These are phyloP conservation scores for Tylopilus rubrobrunneus DNA, from an alignment of 768 basidiomycete species.

Conservation along the genomic window DNA sequence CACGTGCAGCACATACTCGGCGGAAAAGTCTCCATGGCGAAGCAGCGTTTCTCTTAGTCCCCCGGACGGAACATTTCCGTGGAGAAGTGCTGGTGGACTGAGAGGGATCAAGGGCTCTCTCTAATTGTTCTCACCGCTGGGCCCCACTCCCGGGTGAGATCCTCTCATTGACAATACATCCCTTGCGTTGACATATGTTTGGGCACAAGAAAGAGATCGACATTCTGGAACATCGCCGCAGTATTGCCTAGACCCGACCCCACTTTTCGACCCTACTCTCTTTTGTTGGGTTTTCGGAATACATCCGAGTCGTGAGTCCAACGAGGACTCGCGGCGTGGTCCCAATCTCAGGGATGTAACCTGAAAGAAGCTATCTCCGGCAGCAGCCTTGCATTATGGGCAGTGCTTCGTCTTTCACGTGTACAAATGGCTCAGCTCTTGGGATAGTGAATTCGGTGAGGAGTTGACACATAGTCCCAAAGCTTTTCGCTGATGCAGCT, in stretches of 20 bases:
- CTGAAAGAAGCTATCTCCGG: constrained; percentile 63
- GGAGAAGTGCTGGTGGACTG: constrained; percentile 70
- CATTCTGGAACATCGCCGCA: constrained; percentile 59
- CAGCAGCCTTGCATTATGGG: constrained; percentile 8
- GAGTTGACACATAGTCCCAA: background rate
- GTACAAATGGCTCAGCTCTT: constrained; percentile 66
- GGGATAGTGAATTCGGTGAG: constrained; percentile 49
- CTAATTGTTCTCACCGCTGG: constrained; percentile 72
- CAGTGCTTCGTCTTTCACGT: constrained; percentile 10
- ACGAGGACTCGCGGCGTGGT: constrained; percentile 72
- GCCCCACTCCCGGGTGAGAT: constrained; percentile 45
- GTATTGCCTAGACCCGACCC: constrained; percentile 72
- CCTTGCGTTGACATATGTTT: constrained; percentile 10
- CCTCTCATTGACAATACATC: constrained; percentile 1
- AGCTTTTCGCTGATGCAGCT: no score
- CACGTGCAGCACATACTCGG: constrained; percentile 31
- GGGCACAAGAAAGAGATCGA: constrained; percentile 78
- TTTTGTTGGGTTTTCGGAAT: no score
- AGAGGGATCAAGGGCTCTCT: constrained; percentile 66
- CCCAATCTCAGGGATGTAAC: constrained; percentile 71
- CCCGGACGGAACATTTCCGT: constrained; percentile 59
- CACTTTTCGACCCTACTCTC: constrained; percentile 72
- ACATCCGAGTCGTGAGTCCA: constrained; percentile 80
- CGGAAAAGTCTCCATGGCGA: constrained; percentile 40
- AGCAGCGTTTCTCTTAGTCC: constrained; percentile 35